Evolutionary conservation across 129 eudicot genomes (phyloP).

Genomic region (Lonicera japonica): DNA sequence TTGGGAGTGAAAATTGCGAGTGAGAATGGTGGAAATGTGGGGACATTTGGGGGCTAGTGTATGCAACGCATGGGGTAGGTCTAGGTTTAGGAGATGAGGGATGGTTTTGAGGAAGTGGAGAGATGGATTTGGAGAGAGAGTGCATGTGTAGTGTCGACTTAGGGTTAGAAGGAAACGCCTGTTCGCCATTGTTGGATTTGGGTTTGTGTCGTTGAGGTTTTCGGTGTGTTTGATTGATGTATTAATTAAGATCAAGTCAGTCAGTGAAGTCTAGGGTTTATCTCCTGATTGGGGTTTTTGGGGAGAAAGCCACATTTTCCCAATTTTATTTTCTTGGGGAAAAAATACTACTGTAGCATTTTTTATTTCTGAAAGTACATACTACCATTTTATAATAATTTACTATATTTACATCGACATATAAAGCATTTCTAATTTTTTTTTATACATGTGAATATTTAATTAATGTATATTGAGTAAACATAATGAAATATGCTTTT

Average conservation of each 20-base stretch:
- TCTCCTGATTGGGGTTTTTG: neutral
- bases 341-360: too few species aligned
- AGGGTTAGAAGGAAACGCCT: constrained; percentile 47
- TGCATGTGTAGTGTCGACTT: constrained; percentile 27
- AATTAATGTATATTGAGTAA: too few species aligned
- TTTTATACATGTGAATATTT: too few species aligned
- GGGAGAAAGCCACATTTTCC: neutral
- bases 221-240: neutral
- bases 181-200: constrained; percentile 50
- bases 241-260: neutral
- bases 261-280: neutral
- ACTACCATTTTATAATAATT: too few species aligned
- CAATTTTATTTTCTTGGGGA: too few species aligned
- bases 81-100: constrained; percentile 6
- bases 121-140: constrained; percentile 26
- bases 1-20: constrained; percentile 14
- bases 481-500: too few species aligned
- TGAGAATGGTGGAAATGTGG: constrained; percentile 5
- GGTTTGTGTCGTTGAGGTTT: neutral
- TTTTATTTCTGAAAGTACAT: too few species aligned
- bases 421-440: too few species aligned
- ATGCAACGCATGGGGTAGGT: constrained; percentile 11
- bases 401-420: too few species aligned
- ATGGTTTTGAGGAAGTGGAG: constrained; percentile 30
- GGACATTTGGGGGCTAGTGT: constrained; percentile 7